Conservation (phyloP, 108 stramenopile genomes). For the Cyclostephanos invisitatus region DNA sequence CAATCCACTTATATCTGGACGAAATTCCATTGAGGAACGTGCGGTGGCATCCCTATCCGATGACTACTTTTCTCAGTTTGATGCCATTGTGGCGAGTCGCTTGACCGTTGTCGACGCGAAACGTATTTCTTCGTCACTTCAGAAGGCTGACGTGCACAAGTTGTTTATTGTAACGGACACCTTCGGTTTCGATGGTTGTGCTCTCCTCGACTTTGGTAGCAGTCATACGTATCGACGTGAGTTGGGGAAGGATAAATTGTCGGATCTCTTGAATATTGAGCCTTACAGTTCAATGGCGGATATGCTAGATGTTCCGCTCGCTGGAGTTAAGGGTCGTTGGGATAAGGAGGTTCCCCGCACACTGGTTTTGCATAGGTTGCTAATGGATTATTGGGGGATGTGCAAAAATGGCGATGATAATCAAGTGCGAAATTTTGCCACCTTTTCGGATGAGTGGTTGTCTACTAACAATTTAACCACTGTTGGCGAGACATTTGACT, state of each 20-base stretch:
- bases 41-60: conserved; percentile 55
- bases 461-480: conserved; percentile 27
- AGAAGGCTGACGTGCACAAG: conserved; percentile 33
- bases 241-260: conserved; percentile 77
- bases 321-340: conserved; percentile 65
- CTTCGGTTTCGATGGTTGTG: conserved; percentile 82
- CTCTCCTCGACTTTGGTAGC: conserved; percentile 78
- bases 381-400: conserved; percentile 71
- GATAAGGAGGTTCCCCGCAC: conserved; percentile 73
- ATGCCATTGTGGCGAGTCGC: conserved; percentile 82
- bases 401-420: background rate
- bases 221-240: conserved; percentile 70
- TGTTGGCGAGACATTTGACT: conserved; percentile 5
- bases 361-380: conserved; percentile 61
- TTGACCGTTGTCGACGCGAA: conserved; percentile 60
- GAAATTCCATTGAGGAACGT: conserved; percentile 68
- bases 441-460: conserved; percentile 41
- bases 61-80: conserved; percentile 72
- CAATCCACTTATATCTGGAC: conserved; percentile 83
- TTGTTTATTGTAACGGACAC: conserved; percentile 75
- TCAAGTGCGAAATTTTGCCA: conserved; percentile 29
- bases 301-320: conserved; percentile 53
- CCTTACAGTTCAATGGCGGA: conserved; percentile 65
- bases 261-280: conserved; percentile 54
- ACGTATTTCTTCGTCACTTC: conserved; percentile 49